Evolutionary conservation across 1,139 yeast genomes (phyloP).

Genomic region (Kodamaea derodonti): DNA sequence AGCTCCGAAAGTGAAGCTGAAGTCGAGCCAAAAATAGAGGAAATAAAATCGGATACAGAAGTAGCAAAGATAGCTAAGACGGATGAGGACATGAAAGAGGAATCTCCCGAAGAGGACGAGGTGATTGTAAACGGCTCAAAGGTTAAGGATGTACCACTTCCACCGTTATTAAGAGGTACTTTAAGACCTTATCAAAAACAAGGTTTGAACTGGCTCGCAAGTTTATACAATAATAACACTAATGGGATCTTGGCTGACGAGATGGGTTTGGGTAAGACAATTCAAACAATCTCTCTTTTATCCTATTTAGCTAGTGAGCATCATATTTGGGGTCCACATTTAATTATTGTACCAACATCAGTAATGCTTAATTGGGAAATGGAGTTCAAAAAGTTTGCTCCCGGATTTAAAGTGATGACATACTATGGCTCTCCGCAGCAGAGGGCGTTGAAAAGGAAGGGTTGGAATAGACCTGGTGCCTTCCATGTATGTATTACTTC

Average conservation of each 20-base stretch:
- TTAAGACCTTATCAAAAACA: slow-evolving; percentile 91
- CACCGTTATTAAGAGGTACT: slow-evolving; percentile 70
- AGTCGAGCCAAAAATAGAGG: background rate
- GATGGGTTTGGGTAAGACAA: slow-evolving; percentile 98
- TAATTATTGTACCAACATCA: slow-evolving; percentile 95
- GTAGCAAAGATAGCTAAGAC: slow-evolving; percentile 2
- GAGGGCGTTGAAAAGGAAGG: slow-evolving; percentile 90
- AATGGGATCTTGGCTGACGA: slow-evolving; percentile 98
- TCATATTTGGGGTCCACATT: slow-evolving; percentile 96
- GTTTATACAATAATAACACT: slow-evolving; percentile 85
- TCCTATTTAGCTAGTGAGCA: slow-evolving; percentile 91
- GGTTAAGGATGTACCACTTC: slow-evolving; percentile 68
- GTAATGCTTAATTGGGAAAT: slow-evolving; percentile 99
- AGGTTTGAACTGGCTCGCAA: slow-evolving; percentile 96
- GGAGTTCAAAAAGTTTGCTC: slow-evolving; percentile 98
- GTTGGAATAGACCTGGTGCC: slow-evolving; percentile 96
- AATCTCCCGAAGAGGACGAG: slow-evolving; percentile 16
- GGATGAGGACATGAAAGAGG: slow-evolving; percentile 4
- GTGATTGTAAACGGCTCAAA: slow-evolving; percentile 35
- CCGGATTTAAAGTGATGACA: slow-evolving; percentile 93
- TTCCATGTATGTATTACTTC: slow-evolving; percentile 97
- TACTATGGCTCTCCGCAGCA: slow-evolving; percentile 98
- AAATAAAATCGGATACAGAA: background rate
- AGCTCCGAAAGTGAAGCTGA: slow-evolving; percentile 7
- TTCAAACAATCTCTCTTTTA: slow-evolving; percentile 86